Evolutionary conservation across 2,329 filamentous ascomycete genomes (phyloP), one percentile per base, ranked within the genome.

Genomic region (Pezizomycotina sp.): DNA sequence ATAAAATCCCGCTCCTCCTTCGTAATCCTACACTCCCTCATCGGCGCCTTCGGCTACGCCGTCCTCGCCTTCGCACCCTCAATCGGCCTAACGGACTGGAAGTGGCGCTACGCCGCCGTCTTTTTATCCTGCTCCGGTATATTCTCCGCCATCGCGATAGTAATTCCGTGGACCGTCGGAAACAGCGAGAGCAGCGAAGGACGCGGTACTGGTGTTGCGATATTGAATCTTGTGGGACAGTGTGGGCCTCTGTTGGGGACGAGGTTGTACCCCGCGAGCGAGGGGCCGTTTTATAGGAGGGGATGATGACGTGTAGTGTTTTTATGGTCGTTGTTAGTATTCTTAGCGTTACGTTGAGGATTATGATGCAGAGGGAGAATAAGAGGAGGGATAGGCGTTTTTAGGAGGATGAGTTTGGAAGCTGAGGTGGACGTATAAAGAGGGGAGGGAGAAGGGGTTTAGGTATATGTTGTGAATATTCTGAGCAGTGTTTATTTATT

Each of bases 131-230:
- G 71, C 0, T 63, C 61, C 2, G 71, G 72, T 7, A 66, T 81
- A 15, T 74, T 81, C 28, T 70, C 74, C 0, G 68, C 66, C 48
- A 71, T 81, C 21, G 69, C 71, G 3, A 77, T 79, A 45, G 74
- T 77, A 6, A 65, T 82, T 22, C 74, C 76, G 0, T 77, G 76
- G 54, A 74, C 77, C 1, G 55, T 75, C 2, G 72, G 78, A 52
- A 79, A 79, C 52, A 73, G 78, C 54, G 74, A 74, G 9, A 69
- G 62, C 23, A 73, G 77, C 50, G 74, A 72, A 2, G 71, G 75
- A 30, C 65, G 74, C 2, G 76, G 75, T 4, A 66, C 68, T 2
- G 66, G 66, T 3, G 74, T 80, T 33, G 69, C 74, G 6, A 63
- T 79, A n/a, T 58, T 74, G 30, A 77, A 77, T 50, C 57, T 76